These are phyloP conservation scores for Oryza nivara DNA, from an alignment of 176 grass and related monocot species.

Conservation along the genomic window DNA sequence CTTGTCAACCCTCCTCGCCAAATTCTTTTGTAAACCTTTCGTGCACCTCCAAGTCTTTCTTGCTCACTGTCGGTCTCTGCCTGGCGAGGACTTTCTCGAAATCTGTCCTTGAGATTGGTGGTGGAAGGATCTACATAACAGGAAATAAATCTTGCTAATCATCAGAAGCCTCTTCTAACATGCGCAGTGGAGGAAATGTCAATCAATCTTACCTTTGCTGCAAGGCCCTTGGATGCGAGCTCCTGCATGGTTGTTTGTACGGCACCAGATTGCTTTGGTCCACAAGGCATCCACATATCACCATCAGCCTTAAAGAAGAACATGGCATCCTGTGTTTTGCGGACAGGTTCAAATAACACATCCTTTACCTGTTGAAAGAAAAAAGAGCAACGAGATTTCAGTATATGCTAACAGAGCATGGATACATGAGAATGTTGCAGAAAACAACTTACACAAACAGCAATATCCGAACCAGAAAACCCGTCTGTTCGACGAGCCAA, in stretches of 20 bases:
- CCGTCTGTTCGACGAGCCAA: constrained; percentile 81
- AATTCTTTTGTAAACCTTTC: constrained; percentile 99
- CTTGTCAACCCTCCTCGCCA: constrained; percentile 82
- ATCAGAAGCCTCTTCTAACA: not conserved
- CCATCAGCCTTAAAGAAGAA: constrained; percentile 63
- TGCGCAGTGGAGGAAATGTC: not conserved
- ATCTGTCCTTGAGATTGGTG: constrained; percentile 74
- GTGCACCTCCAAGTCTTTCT: constrained; percentile 88
- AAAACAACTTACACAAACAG: constrained; percentile 82
- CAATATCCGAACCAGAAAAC: constrained; percentile 92
- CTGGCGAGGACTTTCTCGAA: constrained; percentile 83
- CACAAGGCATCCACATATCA: constrained; percentile 93
- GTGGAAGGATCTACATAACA: constrained; percentile 73
- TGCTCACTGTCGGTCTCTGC: constrained; percentile 91
- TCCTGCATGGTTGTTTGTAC: constrained; percentile 93
- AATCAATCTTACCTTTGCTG: constrained; percentile 58
- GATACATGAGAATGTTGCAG: not conserved
- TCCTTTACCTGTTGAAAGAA: constrained; percentile 75
- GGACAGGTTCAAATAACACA: constrained; percentile 93
- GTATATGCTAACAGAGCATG: not conserved
- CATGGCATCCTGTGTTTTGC: constrained; percentile 98
- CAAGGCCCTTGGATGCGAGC: constrained; percentile 74
- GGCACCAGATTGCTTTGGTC: constrained; percentile 69
- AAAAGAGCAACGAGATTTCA: constrained; percentile 9
- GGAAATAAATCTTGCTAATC: not conserved